A percentile compares a stretch with the other conserved stretches of the same genome.
phyloP scores from a whole-genome alignment of 768 basidiomycete species.

The Podaxis sp. region DNA sequence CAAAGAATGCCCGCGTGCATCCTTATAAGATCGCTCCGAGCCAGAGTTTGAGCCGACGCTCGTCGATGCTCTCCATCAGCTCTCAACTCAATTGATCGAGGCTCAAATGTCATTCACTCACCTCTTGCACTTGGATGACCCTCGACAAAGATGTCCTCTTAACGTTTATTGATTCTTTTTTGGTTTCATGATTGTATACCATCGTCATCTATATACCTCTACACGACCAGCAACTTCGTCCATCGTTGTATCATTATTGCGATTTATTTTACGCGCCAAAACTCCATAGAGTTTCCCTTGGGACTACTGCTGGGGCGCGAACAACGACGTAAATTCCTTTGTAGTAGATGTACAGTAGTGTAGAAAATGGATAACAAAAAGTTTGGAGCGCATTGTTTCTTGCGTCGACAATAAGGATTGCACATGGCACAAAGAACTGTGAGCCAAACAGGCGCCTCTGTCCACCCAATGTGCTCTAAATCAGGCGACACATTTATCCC shows the following conservation, averaged over 20 bases:
- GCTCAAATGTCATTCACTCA: background rate
- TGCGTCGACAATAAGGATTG: background rate
- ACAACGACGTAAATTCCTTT: slow-evolving; percentile 4
- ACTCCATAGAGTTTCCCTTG: background rate
- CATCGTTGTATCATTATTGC: slow-evolving; percentile 1
- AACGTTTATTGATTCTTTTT: background rate
- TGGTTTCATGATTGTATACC: background rate
- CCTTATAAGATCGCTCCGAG: slow-evolving; percentile 41
- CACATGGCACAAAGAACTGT: no score
- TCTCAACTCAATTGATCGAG: slow-evolving; percentile 2
- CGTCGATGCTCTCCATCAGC: slow-evolving; percentile 7
- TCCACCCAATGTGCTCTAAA: slow-evolving; percentile 2
- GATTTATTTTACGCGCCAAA: slow-evolving; percentile 1
- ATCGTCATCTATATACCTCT: background rate
- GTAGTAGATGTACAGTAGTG: slow-evolving; percentile 7
- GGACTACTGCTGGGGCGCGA: background rate
- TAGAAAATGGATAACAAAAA: background rate
- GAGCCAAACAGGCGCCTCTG: slow-evolving; percentile 1
- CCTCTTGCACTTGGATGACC: background rate
- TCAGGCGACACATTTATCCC: background rate
- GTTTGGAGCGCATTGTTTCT: background rate
- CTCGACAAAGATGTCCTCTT: background rate
- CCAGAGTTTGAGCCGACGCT: slow-evolving; percentile 5
- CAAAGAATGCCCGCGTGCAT: slow-evolving; percentile 50
- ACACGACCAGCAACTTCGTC: background rate